Evolutionary conservation across 352 stramenopile genomes (phyloP), one percentile per base, ranked within the genome.

Genomic region (Globisporangium viniferum): DNA sequence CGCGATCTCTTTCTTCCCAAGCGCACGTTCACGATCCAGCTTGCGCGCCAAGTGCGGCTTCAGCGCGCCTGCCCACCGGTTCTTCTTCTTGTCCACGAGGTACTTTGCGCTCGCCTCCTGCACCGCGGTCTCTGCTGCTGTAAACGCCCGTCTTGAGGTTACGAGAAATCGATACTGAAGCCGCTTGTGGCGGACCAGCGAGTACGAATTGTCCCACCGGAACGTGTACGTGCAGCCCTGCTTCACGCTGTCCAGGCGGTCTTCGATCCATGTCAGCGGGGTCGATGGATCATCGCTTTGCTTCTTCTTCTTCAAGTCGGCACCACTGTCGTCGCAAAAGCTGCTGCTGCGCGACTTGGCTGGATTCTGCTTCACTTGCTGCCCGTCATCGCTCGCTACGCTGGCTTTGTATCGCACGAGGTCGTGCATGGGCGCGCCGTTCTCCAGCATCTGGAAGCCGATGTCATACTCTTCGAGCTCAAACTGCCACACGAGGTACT

Each of bases 151-250:
- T 18, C 68, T 71, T 1, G 82, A 85, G 1, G 73, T 81, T 39
- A 82, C 58, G 2, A 90, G 60, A 22, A 84, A 80, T 8, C 86
- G 76, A 59, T 92, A 94, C 22, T 72, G 72, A 24, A 94, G 71
- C 14, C 75, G 64, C 46, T 93, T 93, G 70, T 86, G 79, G 5
- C 86, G 82, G 29, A 92, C 71, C 35, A 90, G 71, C 59, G 86
- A 93, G 71, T 93, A 93, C 36, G 78, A 80, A 65, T 93, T 93
- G 62, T 92, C 84, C 86, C 86, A 93, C 5, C 73, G 74, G 46
- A 93, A 75, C 41, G 82, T 84, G 66, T 86, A 88, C 33, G 79
- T 65, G n/a, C 58, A 69, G n/a, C 70, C 79, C 2, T 51, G 44
- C 56, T 75, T 73, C 20, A 86, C 55, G 18, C 18, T 46, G 20